Conservation (phyloP, 257 asterid species). For the Hygrophila difformis region DNA sequence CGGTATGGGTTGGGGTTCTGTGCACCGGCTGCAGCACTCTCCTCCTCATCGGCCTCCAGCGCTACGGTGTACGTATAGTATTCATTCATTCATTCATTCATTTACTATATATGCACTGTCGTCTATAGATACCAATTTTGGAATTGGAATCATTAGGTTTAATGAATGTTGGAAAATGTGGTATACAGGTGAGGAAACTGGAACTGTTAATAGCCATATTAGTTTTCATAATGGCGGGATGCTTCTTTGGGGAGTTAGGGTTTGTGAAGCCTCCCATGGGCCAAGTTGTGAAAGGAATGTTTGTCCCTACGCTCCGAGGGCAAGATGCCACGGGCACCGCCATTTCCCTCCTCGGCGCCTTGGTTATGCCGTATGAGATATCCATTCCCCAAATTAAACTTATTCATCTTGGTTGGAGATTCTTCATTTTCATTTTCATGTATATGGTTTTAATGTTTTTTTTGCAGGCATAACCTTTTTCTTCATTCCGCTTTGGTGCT, state of each 20-base stretch:
- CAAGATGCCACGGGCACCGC: constrained; percentile 69
- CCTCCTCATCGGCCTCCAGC: constrained; percentile 2
- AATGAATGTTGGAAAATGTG: background rate
- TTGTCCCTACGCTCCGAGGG: constrained; percentile 68
- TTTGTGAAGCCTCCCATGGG: constrained; percentile 72
- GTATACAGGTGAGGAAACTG: constrained; percentile 60
- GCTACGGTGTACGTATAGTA: constrained; percentile 5
- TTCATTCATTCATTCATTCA: too few species aligned
- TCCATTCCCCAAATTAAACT: too few species aligned
- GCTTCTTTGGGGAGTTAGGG: constrained; percentile 75
- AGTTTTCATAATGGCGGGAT: constrained; percentile 80
- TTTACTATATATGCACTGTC: too few species aligned
- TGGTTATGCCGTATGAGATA: constrained; percentile 97
- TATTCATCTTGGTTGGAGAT: too few species aligned
- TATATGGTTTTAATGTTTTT: background rate
- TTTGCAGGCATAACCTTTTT: constrained; percentile 70
- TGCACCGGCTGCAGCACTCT: constrained; percentile 10
- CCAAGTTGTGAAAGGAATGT: constrained; percentile 63
- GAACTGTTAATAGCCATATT: constrained; percentile 60
- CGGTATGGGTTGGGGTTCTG: constrained; percentile 10
- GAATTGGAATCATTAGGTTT: too few species aligned
- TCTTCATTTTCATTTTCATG: too few species aligned
- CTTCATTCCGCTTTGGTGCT: constrained; percentile 87
- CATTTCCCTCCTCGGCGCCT: constrained; percentile 84
- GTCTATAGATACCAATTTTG: too few species aligned